phyloP scores from a whole-genome alignment of 495 filamentous ascomycete species.

The Trypethelium eluteriae region DNA sequence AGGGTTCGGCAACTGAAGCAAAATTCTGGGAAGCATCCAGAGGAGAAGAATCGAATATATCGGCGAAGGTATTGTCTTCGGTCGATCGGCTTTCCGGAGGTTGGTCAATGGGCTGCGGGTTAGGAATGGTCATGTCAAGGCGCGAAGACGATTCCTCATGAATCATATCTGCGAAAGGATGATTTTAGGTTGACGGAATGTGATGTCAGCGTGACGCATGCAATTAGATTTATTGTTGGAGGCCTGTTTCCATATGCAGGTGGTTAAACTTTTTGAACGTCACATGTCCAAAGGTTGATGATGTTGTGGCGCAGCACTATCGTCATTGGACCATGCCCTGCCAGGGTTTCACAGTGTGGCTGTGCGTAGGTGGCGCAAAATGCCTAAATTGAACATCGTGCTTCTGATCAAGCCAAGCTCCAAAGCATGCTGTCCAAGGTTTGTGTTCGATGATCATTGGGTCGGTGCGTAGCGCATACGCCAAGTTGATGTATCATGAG shows the following conservation, averaged over 20 bases:
- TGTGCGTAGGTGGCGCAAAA: not conserved
- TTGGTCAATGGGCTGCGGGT: not conserved
- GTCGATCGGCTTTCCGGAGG: not conserved
- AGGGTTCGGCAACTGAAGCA: constrained; percentile 38
- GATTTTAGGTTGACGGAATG: no score
- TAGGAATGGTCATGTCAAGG: not conserved
- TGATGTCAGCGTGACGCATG: not conserved
- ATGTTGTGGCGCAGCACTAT: not conserved
- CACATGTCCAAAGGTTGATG: not conserved
- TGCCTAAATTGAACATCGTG: not conserved
- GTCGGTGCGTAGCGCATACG: no score
- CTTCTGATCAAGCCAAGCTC: not conserved
- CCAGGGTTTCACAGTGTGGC: not conserved
- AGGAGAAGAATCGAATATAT: constrained; percentile 36
- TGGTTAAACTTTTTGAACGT: no score
- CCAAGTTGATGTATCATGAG: not conserved
- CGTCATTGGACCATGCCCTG: not conserved
- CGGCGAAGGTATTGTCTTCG: constrained; percentile 26
- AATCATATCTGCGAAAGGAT: not conserved
- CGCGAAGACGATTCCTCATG: not conserved
- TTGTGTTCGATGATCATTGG: not conserved
- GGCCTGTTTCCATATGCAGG: not conserved
- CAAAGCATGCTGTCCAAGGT: not conserved
- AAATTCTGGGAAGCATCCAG: constrained; percentile 20
- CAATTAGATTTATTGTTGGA: not conserved